A percentile compares a stretch with the other conserved stretches of the same genome.
phyloP scores from a whole-genome alignment of 148 eudicot species.

The Tetragonia tetragonoides region DNA sequence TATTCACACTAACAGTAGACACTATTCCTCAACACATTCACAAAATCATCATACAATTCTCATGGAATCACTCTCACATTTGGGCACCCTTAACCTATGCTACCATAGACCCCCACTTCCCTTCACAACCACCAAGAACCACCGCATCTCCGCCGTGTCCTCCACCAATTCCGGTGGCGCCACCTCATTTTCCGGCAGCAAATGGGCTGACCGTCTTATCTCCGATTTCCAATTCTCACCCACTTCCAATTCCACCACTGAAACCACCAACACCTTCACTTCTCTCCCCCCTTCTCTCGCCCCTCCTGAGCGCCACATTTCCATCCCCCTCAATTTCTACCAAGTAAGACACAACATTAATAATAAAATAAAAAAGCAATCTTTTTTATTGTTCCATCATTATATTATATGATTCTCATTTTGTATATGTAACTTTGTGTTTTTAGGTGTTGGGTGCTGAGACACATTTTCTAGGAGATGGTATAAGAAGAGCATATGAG shows the following conservation, averaged over 20 bases:
- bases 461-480: slow-evolving; percentile 82
- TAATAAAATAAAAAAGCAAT: too few species aligned
- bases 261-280: slow-evolving; percentile 29
- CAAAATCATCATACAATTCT: background rate
- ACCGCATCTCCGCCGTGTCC: slow-evolving; percentile 14
- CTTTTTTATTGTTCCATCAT: too few species aligned
- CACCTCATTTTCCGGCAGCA: slow-evolving; percentile 53
- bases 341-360: slow-evolving; percentile 25
- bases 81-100: slow-evolving; percentile 24
- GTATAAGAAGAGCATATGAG: slow-evolving; percentile 74
- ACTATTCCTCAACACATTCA: background rate
- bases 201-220: slow-evolving; percentile 95
- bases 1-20: background rate
- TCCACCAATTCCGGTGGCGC: slow-evolving; percentile 20
- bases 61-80: slow-evolving; percentile 26
- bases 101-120: slow-evolving; percentile 20
- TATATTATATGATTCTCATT: background rate
- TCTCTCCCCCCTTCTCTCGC: slow-evolving; percentile 57
- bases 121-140: background rate
- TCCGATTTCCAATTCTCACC: slow-evolving; percentile 88
- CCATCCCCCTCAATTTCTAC: slow-evolving; percentile 83
- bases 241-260: slow-evolving; percentile 30
- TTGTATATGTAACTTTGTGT: background rate
- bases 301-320: slow-evolving; percentile 67
- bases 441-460: slow-evolving; percentile 68